Base-by-base conservation (phyloP, 495 filamentous ascomycete species). In the Lichenothelia convexa region DNA sequence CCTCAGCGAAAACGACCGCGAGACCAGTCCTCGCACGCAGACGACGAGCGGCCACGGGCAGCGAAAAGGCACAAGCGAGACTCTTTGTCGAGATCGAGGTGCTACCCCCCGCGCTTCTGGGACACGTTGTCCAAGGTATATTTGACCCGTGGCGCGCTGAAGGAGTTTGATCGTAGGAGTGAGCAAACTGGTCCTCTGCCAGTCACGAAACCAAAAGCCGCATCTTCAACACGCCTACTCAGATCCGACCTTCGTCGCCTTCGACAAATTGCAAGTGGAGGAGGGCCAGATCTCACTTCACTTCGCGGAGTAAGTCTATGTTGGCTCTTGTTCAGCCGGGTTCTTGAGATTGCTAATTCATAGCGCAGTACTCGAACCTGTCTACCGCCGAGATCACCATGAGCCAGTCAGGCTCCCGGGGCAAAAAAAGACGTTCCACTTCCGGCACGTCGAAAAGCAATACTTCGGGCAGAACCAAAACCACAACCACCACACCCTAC, bases 81-180 rank as follows among this genome's bases (percentile, higher is more conserved):
- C n/a, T n/a, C n/a, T n/a, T n/a, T n/a, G n/a, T n/a, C n/a, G n/a
- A n/a, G n/a, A n/a, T n/a, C n/a, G n/a, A n/a, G n/a, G n/a, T n/a
- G n/a, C n/a, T n/a, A n/a, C n/a, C n/a, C n/a, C n/a, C n/a, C n/a
- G n/a, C n/a, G n/a, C 3, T 47, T 50, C 34, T 50, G 47, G 45
- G 47, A 50, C 29, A 47, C 40, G 20, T 31, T 50, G 8, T 45
- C 45, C 21, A 36, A 30, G 30, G 12, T 22, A 35, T 32, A 22
- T 26, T 45, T 50, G 2, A 41, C 41, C 30, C 47, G 29, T 32
- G 31, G 45, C 18, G 33, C 43, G 16, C 37, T 50, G 17, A 26
- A 32, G 40, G 47, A 50, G 26, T 45, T 50, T 39, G 45, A 50
- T 50, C 41, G 47, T 35, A 42, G 43, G 36, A 51, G 24, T 21